A percentile compares a stretch with the other conserved stretches of the same genome.
Evolutionary conservation across 495 filamentous ascomycete genomes (phyloP).

Genomic region (Hyaloscypha bicolor): DNA sequence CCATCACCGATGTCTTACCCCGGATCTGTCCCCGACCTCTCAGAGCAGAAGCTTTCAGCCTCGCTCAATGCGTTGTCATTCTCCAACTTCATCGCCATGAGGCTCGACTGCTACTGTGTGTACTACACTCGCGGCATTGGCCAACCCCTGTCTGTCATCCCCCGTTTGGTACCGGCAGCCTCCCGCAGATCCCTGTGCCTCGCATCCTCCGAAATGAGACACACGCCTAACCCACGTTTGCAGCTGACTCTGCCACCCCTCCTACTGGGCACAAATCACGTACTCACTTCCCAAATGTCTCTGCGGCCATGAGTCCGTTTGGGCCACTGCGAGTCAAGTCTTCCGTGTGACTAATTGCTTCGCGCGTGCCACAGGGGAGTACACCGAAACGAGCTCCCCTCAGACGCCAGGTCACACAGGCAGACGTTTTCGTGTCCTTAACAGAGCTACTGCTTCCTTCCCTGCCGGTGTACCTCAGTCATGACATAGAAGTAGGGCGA

Average conservation of each 20-base stretch:
- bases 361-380: constrained; percentile 23
- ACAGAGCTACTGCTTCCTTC: not conserved
- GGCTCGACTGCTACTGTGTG: not conserved
- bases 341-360: constrained; percentile 26
- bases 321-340: not conserved
- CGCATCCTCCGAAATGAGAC: not conserved
- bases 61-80: not conserved
- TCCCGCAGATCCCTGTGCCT: not conserved
- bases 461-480: constrained; percentile 3
- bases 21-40: not conserved
- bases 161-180: not conserved
- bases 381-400: constrained; percentile 7
- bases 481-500: constrained; percentile 1
- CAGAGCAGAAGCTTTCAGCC: not conserved
- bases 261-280: not conserved
- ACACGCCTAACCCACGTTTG: not conserved
- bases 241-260: constrained; percentile 9
- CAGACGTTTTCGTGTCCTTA: constrained; percentile 17
- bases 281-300: constrained; percentile 7
- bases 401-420: constrained; percentile 18
- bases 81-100: not conserved
- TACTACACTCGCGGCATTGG: not conserved
- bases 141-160: not conserved
- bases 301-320: constrained; percentile 4
- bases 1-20: not conserved